Conservation (phyloP, 1,284 basidiomycete genomes). For the Porodaedalea pini region DNA sequence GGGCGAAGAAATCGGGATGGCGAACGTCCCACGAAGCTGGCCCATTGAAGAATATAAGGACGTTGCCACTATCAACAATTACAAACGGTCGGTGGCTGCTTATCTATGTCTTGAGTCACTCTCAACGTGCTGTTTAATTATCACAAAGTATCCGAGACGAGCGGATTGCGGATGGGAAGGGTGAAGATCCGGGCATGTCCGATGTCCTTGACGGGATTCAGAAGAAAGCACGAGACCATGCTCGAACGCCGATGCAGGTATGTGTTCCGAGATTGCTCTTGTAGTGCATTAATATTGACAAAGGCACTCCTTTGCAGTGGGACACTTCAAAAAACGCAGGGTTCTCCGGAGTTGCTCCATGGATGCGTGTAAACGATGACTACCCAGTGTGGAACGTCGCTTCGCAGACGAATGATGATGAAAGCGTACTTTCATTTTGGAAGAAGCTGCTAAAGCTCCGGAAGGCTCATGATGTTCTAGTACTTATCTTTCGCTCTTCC, state of each 20-base stretch:
- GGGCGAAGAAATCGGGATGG: constrained; percentile 69
- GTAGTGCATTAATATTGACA: not conserved
- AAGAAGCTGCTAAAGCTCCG: constrained; percentile 49
- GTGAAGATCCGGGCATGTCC: constrained; percentile 49
- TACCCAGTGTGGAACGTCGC: constrained; percentile 60
- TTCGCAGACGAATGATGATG: constrained; percentile 42
- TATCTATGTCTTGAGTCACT: not conserved
- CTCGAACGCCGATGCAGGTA: constrained; percentile 64
- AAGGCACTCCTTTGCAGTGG: constrained; percentile 45
- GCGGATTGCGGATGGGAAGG: constrained; percentile 34
- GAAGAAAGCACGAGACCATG: constrained; percentile 67
- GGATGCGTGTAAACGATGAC: constrained; percentile 78
- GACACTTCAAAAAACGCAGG: constrained; percentile 52
- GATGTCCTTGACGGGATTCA: constrained; percentile 55
- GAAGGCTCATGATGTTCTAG: constrained; percentile 53
- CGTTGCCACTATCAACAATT: constrained; percentile 53
- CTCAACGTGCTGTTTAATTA: not conserved
- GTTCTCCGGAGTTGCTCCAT: constrained; percentile 56
- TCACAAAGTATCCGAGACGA: constrained; percentile 37
- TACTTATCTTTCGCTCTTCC: constrained; percentile 29
- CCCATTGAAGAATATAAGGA: constrained; percentile 72
- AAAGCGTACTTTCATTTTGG: constrained; percentile 60
- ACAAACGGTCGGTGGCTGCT: constrained; percentile 34
- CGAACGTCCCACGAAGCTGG: constrained; percentile 66
- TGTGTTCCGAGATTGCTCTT: constrained; percentile 2